These are phyloP conservation scores for Phytopythium litorale DNA, from an alignment of 352 stramenopile genomes.

Conservation along the genomic window DNA sequence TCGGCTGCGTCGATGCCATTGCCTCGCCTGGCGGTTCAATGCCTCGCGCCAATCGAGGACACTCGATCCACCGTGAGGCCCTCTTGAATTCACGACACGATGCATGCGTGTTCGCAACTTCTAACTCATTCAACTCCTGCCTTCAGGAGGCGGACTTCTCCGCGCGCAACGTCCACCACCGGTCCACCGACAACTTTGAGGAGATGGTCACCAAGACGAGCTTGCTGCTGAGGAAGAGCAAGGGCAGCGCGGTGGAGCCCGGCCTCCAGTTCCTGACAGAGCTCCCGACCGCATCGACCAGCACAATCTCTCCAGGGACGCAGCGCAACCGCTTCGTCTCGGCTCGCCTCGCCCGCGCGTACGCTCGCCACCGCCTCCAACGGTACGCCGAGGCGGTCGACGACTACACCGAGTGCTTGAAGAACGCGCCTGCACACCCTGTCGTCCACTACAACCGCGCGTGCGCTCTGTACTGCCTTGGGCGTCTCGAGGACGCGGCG, in stretches of 20 bases:
- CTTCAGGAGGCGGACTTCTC: constrained; percentile 41
- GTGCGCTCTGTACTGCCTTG: constrained; percentile 53
- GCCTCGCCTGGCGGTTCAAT: constrained; percentile 23
- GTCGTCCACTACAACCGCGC: constrained; percentile 56
- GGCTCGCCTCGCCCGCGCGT: constrained; percentile 28
- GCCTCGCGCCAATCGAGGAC: constrained; percentile 35
- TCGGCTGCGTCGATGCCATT: background rate
- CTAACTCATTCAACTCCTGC: background rate
- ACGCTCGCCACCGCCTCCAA: constrained; percentile 49
- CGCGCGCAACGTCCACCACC: constrained; percentile 39
- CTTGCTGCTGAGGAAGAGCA: constrained; percentile 39
- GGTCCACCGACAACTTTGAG: constrained; percentile 25
- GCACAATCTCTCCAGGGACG: background rate
- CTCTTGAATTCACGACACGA: background rate
- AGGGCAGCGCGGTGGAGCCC: background rate
- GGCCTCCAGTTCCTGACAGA: constrained; percentile 5
- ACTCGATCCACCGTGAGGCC: constrained; percentile 19
- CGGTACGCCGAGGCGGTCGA: constrained; percentile 39
- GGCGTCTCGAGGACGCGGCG: constrained; percentile 36
- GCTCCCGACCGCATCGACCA: background rate
- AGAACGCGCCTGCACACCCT: constrained; percentile 31
- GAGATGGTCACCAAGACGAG: constrained; percentile 30
- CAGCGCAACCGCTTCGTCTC: constrained; percentile 3
- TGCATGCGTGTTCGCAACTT: background rate
- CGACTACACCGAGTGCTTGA: constrained; percentile 52